Conservation (phyloP, 495 filamentous ascomycete genomes). For the Hypoxylon perforatum region DNA sequence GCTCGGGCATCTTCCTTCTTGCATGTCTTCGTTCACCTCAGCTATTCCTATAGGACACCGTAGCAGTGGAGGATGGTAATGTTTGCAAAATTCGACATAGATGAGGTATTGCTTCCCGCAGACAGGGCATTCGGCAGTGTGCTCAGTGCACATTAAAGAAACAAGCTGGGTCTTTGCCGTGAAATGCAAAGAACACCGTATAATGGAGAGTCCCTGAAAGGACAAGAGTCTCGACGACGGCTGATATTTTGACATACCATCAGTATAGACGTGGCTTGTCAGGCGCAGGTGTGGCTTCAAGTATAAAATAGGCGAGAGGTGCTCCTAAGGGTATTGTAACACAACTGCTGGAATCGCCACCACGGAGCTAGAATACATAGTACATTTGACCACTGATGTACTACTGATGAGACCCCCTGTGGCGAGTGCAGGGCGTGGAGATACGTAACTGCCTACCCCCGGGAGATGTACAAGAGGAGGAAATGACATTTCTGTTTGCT, state of each 20-base stretch:
- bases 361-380: conserved; percentile 35
- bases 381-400: conserved; percentile 35
- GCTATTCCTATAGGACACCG: conserved; percentile 53
- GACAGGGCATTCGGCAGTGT: conserved; percentile 60
- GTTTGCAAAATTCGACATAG: conserved; percentile 61
- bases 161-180: conserved; percentile 34
- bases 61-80: conserved; percentile 57
- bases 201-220: conserved; percentile 35
- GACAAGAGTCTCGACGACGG: conserved; percentile 37
- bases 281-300: conserved; percentile 37
- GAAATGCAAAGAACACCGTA: conserved; percentile 33
- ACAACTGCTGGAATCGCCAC: conserved; percentile 38
- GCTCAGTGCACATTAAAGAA: conserved; percentile 63
- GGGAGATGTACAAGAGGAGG: conserved; percentile 31
- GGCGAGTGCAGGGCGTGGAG: conserved; percentile 48
- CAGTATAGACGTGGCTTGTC: conserved; percentile 41
- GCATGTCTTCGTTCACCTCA: conserved; percentile 52
- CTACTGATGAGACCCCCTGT: conserved; percentile 43
- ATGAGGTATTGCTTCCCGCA: conserved; percentile 63
- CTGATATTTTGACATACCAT: conserved; percentile 43
- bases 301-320: conserved; percentile 33
- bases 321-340: conserved; percentile 30
- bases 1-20: conserved; percentile 60
- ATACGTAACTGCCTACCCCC: conserved; percentile 43
- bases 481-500: conserved; percentile 42